A percentile compares a stretch with the other conserved stretches of the same genome.
Evolutionary conservation across 164 flowering plant species (phyloP).

Genomic region (Vitis amurensis): DNA sequence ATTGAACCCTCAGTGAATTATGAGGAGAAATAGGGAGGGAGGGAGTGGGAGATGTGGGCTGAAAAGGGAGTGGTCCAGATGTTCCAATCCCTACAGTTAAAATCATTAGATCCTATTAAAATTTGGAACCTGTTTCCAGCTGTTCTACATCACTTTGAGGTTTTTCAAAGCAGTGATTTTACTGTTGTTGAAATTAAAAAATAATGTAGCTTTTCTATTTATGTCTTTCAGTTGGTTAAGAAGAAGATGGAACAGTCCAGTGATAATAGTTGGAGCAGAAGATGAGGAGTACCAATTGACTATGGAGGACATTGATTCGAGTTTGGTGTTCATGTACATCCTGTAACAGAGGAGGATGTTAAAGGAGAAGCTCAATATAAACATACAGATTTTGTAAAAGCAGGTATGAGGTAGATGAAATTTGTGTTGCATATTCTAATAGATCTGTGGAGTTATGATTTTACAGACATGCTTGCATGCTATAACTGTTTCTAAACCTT

Average conservation of each 20-base stretch:
- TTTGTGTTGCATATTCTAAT: not conserved
- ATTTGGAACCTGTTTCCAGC: too few relatives aligned
- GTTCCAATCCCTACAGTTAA: too few relatives aligned
- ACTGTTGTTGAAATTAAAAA: not conserved
- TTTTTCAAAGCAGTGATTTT: not conserved
- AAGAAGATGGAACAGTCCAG: slow-evolving; percentile 53
- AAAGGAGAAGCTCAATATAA: slow-evolving; percentile 98
- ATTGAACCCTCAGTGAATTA: too few relatives aligned
- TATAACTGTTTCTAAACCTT: too few relatives aligned
- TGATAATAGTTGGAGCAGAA: too few relatives aligned
- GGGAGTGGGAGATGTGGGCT: too few relatives aligned
- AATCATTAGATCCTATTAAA: too few relatives aligned
- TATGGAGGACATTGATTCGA: slow-evolving; percentile 82
- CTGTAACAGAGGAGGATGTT: slow-evolving; percentile 87
- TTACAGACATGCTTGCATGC: too few relatives aligned
- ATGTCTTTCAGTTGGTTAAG: slow-evolving; percentile 79
- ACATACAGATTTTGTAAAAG: slow-evolving; percentile 90
- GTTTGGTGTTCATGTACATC: slow-evolving; percentile 92
- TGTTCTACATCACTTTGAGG: too few relatives aligned
- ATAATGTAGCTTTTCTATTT: not conserved
- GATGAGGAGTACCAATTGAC: slow-evolving; percentile 78
- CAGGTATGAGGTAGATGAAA: slow-evolving; percentile 51
- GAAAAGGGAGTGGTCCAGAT: too few relatives aligned
- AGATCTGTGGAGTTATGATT: not conserved
- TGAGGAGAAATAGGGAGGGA: too few relatives aligned